Evolutionary conservation across 1,284 basidiomycete genomes (phyloP).

Genomic region (Ustilago tritici): DNA sequence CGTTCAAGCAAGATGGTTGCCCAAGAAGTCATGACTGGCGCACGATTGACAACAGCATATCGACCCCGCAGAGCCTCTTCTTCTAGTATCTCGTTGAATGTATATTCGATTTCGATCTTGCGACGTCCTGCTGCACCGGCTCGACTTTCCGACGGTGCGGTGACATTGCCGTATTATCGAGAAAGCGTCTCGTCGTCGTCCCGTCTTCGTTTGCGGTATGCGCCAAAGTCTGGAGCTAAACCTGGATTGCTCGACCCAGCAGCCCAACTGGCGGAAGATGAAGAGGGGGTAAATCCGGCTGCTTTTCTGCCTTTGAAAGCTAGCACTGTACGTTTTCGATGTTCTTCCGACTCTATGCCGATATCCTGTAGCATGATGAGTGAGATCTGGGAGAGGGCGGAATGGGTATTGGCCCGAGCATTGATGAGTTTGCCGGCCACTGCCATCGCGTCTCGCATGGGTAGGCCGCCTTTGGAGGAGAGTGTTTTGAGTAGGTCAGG

Average conservation of each 20-base stretch:
- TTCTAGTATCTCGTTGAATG: slow-evolving; percentile 59
- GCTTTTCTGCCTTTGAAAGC: slow-evolving; percentile 57
- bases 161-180: slow-evolving; percentile 57
- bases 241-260: slow-evolving; percentile 9
- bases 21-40: slow-evolving; percentile 95
- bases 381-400: slow-evolving; percentile 43
- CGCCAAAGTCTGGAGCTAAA: slow-evolving; percentile 34
- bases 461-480: slow-evolving; percentile 44
- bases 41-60: slow-evolving; percentile 83
- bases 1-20: slow-evolving; percentile 84
- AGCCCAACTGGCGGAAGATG: slow-evolving; percentile 3
- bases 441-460: slow-evolving; percentile 57
- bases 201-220: slow-evolving; percentile 29
- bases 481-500: slow-evolving; percentile 51
- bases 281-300: slow-evolving; percentile 31
- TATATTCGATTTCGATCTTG: slow-evolving; percentile 37
- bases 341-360: slow-evolving; percentile 52
- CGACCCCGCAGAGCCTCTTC: slow-evolving; percentile 70
- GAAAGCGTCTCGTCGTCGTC: slow-evolving; percentile 54
- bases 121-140: slow-evolving; percentile 12
- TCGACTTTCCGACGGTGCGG: slow-evolving; percentile 19
- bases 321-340: slow-evolving; percentile 47
- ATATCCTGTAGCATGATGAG: slow-evolving; percentile 52
- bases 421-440: slow-evolving; percentile 60
- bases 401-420: slow-evolving; percentile 47